Evolutionary conservation across 148 eudicot genomes (phyloP).

Genomic region (Cornus kousa): DNA sequence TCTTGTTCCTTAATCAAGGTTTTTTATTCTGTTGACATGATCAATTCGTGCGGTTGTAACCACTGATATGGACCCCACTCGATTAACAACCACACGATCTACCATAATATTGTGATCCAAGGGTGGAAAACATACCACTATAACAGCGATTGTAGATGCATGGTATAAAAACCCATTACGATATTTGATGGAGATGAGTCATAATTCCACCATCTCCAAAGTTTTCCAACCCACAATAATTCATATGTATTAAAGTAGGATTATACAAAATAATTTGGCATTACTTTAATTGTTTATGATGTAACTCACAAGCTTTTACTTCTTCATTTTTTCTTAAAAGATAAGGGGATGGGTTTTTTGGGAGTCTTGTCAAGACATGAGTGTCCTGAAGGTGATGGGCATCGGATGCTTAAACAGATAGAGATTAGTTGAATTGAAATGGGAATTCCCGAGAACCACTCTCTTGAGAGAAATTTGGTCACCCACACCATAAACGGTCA

Average conservation of each 20-base stretch:
- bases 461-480: not conserved
- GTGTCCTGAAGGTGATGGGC: conserved; percentile 16
- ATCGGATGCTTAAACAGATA: conserved; percentile 16
- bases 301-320: conserved; percentile 3
- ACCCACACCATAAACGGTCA: not conserved
- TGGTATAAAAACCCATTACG: not conserved
- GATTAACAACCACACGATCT: not conserved
- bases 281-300: conserved; percentile 5
- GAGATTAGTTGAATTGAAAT: not conserved
- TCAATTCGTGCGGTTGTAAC: not conserved
- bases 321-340: not conserved
- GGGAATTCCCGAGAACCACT: not conserved
- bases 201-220: conserved; percentile 1
- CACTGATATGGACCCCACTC: not conserved
- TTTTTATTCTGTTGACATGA: not conserved
- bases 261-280: not conserved
- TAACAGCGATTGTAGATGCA: not conserved
- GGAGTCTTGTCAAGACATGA: not conserved
- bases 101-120: not conserved
- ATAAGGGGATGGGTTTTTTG: not conserved
- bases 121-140: not conserved
- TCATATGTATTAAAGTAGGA: not conserved
- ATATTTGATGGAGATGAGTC: not conserved
- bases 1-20: not conserved
- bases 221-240: conserved; percentile 14